Evolutionary conservation across 2,329 filamentous ascomycete species (phyloP).

Genomic region (Cladosporium velox): DNA sequence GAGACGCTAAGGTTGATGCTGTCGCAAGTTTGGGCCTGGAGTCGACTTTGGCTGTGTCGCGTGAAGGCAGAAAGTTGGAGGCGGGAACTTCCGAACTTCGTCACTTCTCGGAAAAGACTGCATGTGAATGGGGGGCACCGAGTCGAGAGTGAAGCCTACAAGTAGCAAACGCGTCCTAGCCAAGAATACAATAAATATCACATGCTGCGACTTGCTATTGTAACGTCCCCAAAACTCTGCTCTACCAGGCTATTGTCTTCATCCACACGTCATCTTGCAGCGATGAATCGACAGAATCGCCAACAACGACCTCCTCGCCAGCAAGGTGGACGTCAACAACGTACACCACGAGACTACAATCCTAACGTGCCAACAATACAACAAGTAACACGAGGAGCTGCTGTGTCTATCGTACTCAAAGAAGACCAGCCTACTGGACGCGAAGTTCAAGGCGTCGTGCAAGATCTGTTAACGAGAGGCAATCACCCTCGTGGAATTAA

Average conservation of each 20-base stretch:
- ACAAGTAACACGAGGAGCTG: conserved; percentile 61
- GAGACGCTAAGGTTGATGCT: neutral
- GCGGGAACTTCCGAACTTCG: conserved; percentile 1
- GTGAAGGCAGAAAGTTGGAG: conserved; percentile 15
- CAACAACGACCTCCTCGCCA: conserved; percentile 29
- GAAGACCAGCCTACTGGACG: conserved; percentile 73
- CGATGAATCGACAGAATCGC: conserved; percentile 36
- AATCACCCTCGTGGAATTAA: conserved; percentile 80
- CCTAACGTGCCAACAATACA: conserved; percentile 34
- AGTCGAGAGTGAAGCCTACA: neutral
- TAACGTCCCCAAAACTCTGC: neutral
- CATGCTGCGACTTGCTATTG: neutral
- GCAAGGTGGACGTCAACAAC: conserved; percentile 12
- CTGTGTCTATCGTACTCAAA: conserved; percentile 74
- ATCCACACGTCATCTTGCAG: neutral
- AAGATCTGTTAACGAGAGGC: conserved; percentile 68
- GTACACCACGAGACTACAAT: conserved; percentile 10
- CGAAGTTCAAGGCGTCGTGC: conserved; percentile 67
- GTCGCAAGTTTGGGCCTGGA: neutral
- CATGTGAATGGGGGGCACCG: neutral
- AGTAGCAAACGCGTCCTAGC: neutral
- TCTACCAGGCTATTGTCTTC: neutral
- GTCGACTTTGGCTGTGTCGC: conserved; percentile 5
- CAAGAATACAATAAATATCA: neutral
- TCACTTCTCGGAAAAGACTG: neutral